These are phyloP conservation scores for Carex myosuroides DNA, from an alignment of 176 grass and related monocot genomes.

Conservation along the genomic window DNA sequence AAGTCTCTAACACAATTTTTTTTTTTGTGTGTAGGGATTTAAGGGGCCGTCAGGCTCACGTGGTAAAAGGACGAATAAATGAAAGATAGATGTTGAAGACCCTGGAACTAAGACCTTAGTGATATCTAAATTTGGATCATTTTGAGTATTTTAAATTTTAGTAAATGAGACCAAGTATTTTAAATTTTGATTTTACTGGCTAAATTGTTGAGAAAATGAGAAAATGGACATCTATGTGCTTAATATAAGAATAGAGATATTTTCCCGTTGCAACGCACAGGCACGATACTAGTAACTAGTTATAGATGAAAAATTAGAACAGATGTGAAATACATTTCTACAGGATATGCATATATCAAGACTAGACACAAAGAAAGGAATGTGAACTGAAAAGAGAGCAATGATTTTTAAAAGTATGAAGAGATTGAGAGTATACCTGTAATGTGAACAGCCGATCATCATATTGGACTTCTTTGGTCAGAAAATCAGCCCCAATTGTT, in stretches of 20 bases:
- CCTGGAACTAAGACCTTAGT: neutral
- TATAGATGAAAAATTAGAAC: neutral
- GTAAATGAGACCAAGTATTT: neutral
- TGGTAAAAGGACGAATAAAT: neutral
- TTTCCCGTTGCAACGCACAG: too few species aligned
- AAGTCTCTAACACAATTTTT: neutral
- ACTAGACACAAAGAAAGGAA: neutral
- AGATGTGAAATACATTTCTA: neutral
- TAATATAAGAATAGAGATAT: too few species aligned
- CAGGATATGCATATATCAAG: neutral
- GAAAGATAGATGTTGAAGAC: neutral
- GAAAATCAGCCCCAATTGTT: conserved; percentile 94
- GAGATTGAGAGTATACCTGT: conserved; percentile 39
- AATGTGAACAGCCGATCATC: conserved; percentile 89
- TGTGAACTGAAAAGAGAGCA: neutral
- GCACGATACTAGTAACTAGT: neutral
- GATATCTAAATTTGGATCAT: neutral
- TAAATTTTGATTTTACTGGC: too few species aligned
- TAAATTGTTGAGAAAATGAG: too few species aligned
- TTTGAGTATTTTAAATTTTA: neutral
- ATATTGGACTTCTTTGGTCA: conserved; percentile 92
- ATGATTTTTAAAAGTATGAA: neutral
- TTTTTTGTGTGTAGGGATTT: neutral
- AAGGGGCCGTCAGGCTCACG: neutral
- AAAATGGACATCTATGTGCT: too few species aligned